Base-by-base conservation (phyloP, 176 grass and related monocot species). In the Aegilops sharonensis region DNA sequence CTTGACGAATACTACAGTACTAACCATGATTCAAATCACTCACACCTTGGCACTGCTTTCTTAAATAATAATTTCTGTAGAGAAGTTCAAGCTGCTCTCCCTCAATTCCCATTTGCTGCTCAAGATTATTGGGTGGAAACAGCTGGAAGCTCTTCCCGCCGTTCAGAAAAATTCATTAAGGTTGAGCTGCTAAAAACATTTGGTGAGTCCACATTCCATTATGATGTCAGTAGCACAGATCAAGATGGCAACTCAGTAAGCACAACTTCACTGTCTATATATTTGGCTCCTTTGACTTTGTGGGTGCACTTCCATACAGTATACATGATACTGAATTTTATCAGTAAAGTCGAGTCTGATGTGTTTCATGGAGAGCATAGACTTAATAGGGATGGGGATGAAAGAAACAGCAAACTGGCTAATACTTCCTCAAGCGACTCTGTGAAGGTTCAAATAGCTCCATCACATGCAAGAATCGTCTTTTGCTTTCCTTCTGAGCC, bases 231-330 rank as follows among this genome's bases (percentile, higher is more conserved):
- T 95, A 86, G 78, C 62, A 90, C 73, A 48, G 77, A 89, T 59
- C 91, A 88, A 96, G 89, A 93, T 77, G 90, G 86, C 52, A 88
- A 87, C 64, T 64, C 75, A 56, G 81, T 85, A 76, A 83, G 82
- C 79, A 88, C 81, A 84, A 91, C 87, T 84, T 96, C 85, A 77
- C 64, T 99, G 59, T 87, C 64, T 20, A 76, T 99, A 5, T 65
- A 66, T 88, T 83, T 96, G 75, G 90, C 97, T 82, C 90, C 91
- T 87, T 87, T 94, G 42, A 68, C 91, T 75, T 90, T 92, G 34
- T 99, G 97, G 94, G 85, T 96, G 69, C 97, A 99, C 84, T 94
- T 94, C 68, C 90, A 92, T 87, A 85, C 93, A 45, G 25, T 99
- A 80, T 78, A 96, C 80, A 88, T 90, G 79, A 68, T 99, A 82